These are phyloP conservation scores for Sanghuangporus sanghuang DNA, from an alignment of 1,284 basidiomycete genomes.

Conservation along the genomic window DNA sequence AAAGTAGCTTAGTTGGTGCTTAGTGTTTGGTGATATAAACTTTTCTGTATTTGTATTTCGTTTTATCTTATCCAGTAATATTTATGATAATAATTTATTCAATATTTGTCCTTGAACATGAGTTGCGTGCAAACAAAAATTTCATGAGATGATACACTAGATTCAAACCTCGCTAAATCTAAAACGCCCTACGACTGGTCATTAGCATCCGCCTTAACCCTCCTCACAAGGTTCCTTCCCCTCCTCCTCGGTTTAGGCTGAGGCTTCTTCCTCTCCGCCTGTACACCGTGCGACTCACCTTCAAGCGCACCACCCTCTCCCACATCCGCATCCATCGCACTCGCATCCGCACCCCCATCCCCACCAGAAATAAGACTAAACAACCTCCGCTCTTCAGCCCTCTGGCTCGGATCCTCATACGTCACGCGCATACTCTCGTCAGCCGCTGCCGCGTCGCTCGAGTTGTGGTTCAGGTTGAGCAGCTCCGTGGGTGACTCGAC, in stretches of 20 bases:
- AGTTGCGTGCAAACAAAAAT: no score
- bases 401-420: constrained; percentile 64
- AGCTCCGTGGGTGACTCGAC: neutral
- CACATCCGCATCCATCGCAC: neutral
- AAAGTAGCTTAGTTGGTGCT: no score
- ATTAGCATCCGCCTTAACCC: neutral
- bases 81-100: no score
- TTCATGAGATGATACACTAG: neutral
- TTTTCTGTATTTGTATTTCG: neutral
- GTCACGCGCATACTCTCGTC: constrained; percentile 50
- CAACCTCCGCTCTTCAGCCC: constrained; percentile 47
- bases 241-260: neutral
- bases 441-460: constrained; percentile 10
- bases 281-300: neutral
- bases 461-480: constrained; percentile 13
- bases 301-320: neutral
- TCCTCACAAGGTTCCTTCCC: constrained; percentile 16
- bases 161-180: neutral
- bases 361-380: constrained; percentile 31
- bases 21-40: neutral
- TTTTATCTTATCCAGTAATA: neutral
- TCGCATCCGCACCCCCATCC: neutral
- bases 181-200: neutral
- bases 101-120: no score
- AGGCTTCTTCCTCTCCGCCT: constrained; percentile 12